Base-by-base conservation (phyloP, 2,329 filamentous ascomycete species). In the Diaporthe vaccinii region DNA sequence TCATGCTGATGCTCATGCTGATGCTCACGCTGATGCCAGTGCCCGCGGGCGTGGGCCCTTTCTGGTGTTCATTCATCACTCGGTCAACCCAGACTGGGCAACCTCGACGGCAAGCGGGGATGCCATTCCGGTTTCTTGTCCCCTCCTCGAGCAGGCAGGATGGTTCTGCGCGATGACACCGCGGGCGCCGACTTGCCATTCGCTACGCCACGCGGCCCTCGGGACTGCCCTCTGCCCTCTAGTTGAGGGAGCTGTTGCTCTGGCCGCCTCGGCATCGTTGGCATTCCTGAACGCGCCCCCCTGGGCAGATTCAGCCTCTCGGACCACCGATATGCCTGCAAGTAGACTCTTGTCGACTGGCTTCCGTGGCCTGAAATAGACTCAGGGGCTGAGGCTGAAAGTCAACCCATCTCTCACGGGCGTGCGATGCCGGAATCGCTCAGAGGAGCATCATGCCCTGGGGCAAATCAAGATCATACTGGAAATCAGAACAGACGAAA, bases 401-500 rank as follows among this genome's bases (percentile, higher is more conserved):
- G 39, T 57, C 31, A 61, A 36, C 57, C 39, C 55, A 53, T 71
- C 46, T 65, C 28, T 62, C 41, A 74, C 22, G 49, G n/a, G 58
- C 39, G 36, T 22, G 31, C 55, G 34, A 49, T n/a, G 28, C 17
- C 46, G 44, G 31, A 55, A 44, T 36, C 10, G 31, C 28, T 57
- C 58, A 49, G 53, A 65, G 49, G 34, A 55, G n/a, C 34, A 57
- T 59, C 57, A 55, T 17, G 51, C 49, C 34, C 61, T 51, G 31
- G 41, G 15, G 39, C 44, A 65, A 49, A 65, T 39, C 49, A 62
- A 41, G 46, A 72, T 72, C 44, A 55, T 36, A 14, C 36, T 28
- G 58, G 17, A 67, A 49, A 41, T 76, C 41, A 72, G 72, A 74
- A 71, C 41, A 67, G 75, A 76, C 67, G 65, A 72, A 72, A 61